Evolutionary conservation across 2,329 filamentous ascomycete species (phyloP), one percentile per base, ranked within the genome.

Genomic region (Hymenoscyphus repandus): DNA sequence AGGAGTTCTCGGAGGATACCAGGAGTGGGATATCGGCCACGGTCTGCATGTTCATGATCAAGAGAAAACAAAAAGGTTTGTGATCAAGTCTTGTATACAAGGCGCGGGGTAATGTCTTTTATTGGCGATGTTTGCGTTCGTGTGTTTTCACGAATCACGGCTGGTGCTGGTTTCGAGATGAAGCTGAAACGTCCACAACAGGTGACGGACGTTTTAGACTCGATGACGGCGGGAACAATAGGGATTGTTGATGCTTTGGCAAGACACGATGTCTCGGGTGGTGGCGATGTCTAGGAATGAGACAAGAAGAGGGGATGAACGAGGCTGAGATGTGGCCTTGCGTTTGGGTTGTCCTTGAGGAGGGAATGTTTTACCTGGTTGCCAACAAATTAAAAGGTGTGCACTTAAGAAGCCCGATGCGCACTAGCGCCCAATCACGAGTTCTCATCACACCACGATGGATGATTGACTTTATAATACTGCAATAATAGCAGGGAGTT

Each of bases 1-100:
- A 81, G 43, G 86, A 78, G 69, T 86, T 88, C 54, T 89, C 84
- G 46, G 88, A 92, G 54, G 79, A 79, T 64, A 93, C 80, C 57
- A 84, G 77, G 62, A 93, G 77, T 58, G 88, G 85, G 50, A 93
- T 78, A 68, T 93, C 89, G 48, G 83, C 79, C 73, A 86, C 82
- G 66, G 70, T 71, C 52, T 66, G 62, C 54, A 66, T 49, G 50
- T 50, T 62, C 58, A 63, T 63, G n/a, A 37, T 54, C 27, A 32
- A 40, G 43, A 30, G 17, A 9, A 6, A 13, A 34, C 36, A 37
- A 45, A n/a, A 40, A 30, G 38, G 33, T 40, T 34, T 36, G n/a
- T 2, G 30, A 4, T 32, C 13, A 5, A 18, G 38, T n/a, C 22
- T 32, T 31, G 41, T 17, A 17, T 43, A 13, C n/a, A 20, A n/a